Conservation (phyloP, 2,329 filamentous ascomycete species). For the Aspergillus fijiensis region DNA sequence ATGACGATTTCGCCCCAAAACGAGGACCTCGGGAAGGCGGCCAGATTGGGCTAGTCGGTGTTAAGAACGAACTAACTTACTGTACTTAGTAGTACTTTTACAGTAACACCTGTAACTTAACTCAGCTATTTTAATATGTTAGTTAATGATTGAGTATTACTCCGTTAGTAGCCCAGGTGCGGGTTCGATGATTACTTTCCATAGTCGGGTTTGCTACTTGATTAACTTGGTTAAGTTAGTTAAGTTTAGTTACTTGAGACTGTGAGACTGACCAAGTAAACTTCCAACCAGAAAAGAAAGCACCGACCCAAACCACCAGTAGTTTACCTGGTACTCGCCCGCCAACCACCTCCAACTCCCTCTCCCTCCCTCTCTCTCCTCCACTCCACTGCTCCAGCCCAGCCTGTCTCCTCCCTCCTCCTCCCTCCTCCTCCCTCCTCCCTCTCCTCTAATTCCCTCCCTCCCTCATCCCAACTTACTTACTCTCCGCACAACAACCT, state of each 20-base stretch:
- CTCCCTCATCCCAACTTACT: slow-evolving; percentile 9
- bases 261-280: not conserved
- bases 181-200: too few species aligned
- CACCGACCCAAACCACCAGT: not conserved
- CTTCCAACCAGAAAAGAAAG: not conserved
- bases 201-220: not conserved
- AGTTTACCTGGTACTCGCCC: not conserved
- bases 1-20: not conserved
- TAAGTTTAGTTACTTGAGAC: too few species aligned
- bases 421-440: not conserved
- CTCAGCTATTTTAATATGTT: not conserved
- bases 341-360: not conserved
- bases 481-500: slow-evolving; percentile 27
- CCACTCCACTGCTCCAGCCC: not conserved
- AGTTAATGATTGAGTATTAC: too few species aligned
- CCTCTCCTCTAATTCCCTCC: not conserved
- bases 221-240: not conserved
- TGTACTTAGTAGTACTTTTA: too few species aligned
- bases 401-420: not conserved
- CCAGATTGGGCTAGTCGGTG: not conserved
- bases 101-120: not conserved
- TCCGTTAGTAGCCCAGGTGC: too few species aligned
- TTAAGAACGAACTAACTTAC: not conserved
- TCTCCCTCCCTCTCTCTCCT: not conserved
- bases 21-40: not conserved